Evolutionary conservation across 106 monocot species (phyloP), one percentile per base, ranked within the genome.

Genomic region (Vanilla planifolia): DNA sequence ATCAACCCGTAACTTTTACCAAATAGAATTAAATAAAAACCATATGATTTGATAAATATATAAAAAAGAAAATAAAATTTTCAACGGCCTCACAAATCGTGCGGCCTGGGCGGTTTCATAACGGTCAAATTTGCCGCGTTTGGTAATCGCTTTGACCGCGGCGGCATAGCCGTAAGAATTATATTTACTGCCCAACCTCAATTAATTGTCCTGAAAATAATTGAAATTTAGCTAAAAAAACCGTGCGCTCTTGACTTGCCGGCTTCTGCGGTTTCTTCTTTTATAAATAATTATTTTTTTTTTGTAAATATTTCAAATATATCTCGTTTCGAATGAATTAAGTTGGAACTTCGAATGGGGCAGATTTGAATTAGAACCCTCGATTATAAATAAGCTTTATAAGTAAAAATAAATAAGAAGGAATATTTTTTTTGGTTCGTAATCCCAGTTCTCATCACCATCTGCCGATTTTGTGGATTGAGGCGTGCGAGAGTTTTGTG

Each of bases 91-190:
- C 9, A 42, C 9, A 42, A 42, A 42, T 6, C 16, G 2, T 13
- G 16, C 42, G 9, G 14, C 9, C 53, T n/a, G 32, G 32, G 53
- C 32, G 5, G n/a, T 30, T 30, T 55, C 32, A 5, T 55, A 55
- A 55, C 53, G 53, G 28, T 55, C 23, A 30, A 53, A 55, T 55
- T 55, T 55, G 53, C 53, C 53, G 32, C 53, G 53, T 55, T 32
- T 23, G 29, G 25, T 52, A 52, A 52, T 52, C 52, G 52, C 52
- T 26, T 52, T 50, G 10, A 52, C 28, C 32, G 30, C 53, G 53
- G 53, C 53, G 30, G 53, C 53, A n/a, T 32, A 55, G 32, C 53
- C 32, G 53, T 23, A 30, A 30, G 15, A 55, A 32, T 50, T 4
- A 50, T 9, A 5, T 48, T 48, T 20, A 6, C n/a, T n/a, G n/a